Base-by-base conservation (phyloP, 2,329 filamentous ascomycete genomes). In the Amauroascus niger region DNA sequence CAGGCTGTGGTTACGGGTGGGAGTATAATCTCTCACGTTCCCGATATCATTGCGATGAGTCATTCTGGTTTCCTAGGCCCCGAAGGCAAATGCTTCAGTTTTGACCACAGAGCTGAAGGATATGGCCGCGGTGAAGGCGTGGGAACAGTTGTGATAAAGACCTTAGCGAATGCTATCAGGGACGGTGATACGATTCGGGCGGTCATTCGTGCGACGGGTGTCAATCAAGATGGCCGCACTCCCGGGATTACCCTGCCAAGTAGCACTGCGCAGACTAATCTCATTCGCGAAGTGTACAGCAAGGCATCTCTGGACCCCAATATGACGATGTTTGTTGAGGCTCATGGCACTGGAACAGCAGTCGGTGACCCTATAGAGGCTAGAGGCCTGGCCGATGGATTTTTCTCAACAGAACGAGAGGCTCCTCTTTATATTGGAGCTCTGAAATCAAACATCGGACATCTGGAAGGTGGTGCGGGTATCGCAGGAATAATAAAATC, bases 61-160 rank as follows among this genome's bases (percentile, higher is more conserved):
- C 52, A 57, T 22, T 30, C 59, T 24, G 56, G 55, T 9, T 60
- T 64, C 24, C 45, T 64, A 1, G 59, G 58, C 39, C 57, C 60
- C 41, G 60, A 64, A 43, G 61, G 64, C 6, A 58, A 52, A 41
- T 67, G 60, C 53, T 60, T 62, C 32, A 62, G 52, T 16, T 70
- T 67, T 52, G 71, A 73, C 53, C 56, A 63, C 18, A 57, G 62
- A 35, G 71, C 68, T 0, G 65, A 69, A 50, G 74, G 74, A 0
- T 76, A 75, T 56, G 68, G 63, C 8, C 64, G 72, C 16, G 74
- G 71, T 5, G 68, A 70, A 48, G 65, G 58, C 9, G 59, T 67
- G 1, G 62, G 57, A 4, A 53, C 44, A 5, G 39, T 70, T 3
- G 56, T 63, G 9, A 22, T 70, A 0, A 67, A 70, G 54, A 57